Evolutionary conservation across 768 basidiomycete species (phyloP).

Genomic region (Suillus spraguei): DNA sequence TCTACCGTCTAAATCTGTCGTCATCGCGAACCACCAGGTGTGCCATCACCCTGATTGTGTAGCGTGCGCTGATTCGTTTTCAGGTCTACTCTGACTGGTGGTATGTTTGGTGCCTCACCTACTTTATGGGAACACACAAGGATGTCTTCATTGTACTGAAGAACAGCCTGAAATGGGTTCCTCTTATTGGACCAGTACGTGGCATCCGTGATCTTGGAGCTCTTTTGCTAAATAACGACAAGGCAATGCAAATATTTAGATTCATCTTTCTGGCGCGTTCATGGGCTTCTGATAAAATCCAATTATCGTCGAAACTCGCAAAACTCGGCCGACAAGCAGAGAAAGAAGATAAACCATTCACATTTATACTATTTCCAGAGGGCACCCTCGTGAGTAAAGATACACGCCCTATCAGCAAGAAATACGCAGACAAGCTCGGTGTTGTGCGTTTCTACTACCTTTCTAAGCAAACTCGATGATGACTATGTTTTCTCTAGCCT

Average conservation of each 20-base stretch:
- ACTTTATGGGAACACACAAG: constrained; percentile 67
- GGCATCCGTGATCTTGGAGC: constrained; percentile 3
- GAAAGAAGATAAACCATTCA: constrained; percentile 67
- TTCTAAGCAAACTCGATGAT: constrained; percentile 18
- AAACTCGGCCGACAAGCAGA: constrained; percentile 72
- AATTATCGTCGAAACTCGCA: constrained; percentile 66
- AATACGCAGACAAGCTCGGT: constrained; percentile 86
- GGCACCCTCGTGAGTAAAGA: constrained; percentile 90
- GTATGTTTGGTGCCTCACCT: constrained; percentile 86
- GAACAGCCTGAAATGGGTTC: constrained; percentile 84
- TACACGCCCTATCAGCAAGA: constrained; percentile 83
- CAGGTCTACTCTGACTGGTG: constrained; percentile 84
- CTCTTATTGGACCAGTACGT: constrained; percentile 86
- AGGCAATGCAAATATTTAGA: constrained; percentile 93
- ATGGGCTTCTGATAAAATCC: constrained; percentile 82
- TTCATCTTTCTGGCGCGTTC: constrained; percentile 94
- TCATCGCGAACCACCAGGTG: constrained; percentile 95
- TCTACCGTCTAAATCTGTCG: constrained; percentile 77
- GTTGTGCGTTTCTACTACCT: constrained; percentile 61
- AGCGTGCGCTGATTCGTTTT: constrained; percentile 1
- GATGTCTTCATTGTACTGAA: constrained; percentile 92
- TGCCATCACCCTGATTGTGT: constrained; percentile 16
- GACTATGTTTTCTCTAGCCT: constrained; percentile 43
- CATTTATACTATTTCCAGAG: constrained; percentile 91
- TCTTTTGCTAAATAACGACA: constrained; percentile 14